Percentiles rank a stretch among this genome's conserved stretches.
These are phyloP conservation scores for Neonectria faginata DNA, from an alignment of 2,329 filamentous ascomycete species.

Conservation along the genomic window DNA sequence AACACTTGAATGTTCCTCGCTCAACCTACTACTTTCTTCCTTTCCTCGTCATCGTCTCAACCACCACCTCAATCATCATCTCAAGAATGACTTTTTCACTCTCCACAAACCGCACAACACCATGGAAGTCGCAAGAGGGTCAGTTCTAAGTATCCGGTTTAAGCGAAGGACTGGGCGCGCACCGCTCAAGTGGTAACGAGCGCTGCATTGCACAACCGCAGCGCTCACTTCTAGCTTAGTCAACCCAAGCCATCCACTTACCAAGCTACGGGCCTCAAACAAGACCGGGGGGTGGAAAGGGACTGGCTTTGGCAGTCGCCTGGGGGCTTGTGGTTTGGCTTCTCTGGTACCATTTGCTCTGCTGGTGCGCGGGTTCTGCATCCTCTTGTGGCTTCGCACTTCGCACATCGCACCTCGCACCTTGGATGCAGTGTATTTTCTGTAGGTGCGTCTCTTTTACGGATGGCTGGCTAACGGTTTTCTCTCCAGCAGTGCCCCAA, in stretches of 20 bases:
- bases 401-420: not conserved
- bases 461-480: not conserved
- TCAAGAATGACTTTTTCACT: too few relatives aligned
- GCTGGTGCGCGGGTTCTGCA: slow-evolving; percentile 6
- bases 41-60: too few relatives aligned
- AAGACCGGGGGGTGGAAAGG: slow-evolving; percentile 7
- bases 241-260: not conserved
- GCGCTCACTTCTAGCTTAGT: too few relatives aligned
- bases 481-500: not conserved
- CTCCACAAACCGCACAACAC: too few relatives aligned
- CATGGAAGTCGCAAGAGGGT: too few relatives aligned
- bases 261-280: slow-evolving; percentile 4
- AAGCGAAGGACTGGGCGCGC: too few relatives aligned
- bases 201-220: too few relatives aligned
- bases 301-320: slow-evolving; percentile 11
- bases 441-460: slow-evolving; percentile 1
- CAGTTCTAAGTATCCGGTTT: too few relatives aligned
- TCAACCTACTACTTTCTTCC: too few relatives aligned
- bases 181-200: too few relatives aligned
- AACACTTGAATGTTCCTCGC: too few relatives aligned
- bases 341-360: not conserved
- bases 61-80: too few relatives aligned
- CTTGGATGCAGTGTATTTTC: slow-evolving; percentile 1
- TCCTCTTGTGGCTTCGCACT: slow-evolving; percentile 2
- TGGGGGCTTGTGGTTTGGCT: not conserved